Conservation (phyloP, 83 land plant species). For the Isoetes engelmannii region DNA sequence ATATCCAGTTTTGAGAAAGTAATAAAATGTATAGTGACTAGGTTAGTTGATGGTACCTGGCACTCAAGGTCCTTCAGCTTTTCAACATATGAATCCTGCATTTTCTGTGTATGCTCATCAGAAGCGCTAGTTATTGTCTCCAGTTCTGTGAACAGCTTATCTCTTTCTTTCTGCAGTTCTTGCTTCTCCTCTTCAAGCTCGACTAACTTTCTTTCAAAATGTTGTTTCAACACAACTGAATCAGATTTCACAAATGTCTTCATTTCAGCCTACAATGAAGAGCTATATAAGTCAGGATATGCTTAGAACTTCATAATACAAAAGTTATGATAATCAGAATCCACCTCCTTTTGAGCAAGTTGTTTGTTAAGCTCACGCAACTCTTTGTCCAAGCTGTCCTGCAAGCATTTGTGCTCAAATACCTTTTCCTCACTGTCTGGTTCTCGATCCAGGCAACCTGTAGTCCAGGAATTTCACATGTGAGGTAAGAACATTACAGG, state of each 20-base stretch:
- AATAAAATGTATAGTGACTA: too few species aligned
- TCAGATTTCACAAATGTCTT: slow-evolving; percentile 49
- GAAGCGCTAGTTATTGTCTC: slow-evolving; percentile 50
- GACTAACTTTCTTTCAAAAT: slow-evolving; percentile 78
- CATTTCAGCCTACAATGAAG: slow-evolving; percentile 75
- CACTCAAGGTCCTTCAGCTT: slow-evolving; percentile 71
- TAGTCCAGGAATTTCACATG: background rate
- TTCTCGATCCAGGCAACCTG: background rate
- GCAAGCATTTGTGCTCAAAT: background rate
- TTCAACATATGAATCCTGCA: slow-evolving; percentile 67
- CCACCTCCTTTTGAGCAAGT: slow-evolving; percentile 2
- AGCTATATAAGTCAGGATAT: background rate
- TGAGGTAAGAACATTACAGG: background rate
- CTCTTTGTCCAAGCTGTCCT: slow-evolving; percentile 7
- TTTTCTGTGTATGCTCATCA: slow-evolving; percentile 68
- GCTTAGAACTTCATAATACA: background rate
- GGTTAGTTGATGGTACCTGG: slow-evolving; percentile 45
- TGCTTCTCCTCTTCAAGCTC: slow-evolving; percentile 89
- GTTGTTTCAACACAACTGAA: slow-evolving; percentile 71
- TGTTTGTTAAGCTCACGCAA: slow-evolving; percentile 1
- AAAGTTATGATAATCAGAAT: background rate
- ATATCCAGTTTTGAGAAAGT: too few species aligned
- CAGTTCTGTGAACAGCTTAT: slow-evolving; percentile 57
- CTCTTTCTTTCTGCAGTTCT: slow-evolving; percentile 74
- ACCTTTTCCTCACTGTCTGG: background rate